Base-by-base conservation (phyloP, 2,329 filamentous ascomycete species). In the Chaetomium globosum region DNA sequence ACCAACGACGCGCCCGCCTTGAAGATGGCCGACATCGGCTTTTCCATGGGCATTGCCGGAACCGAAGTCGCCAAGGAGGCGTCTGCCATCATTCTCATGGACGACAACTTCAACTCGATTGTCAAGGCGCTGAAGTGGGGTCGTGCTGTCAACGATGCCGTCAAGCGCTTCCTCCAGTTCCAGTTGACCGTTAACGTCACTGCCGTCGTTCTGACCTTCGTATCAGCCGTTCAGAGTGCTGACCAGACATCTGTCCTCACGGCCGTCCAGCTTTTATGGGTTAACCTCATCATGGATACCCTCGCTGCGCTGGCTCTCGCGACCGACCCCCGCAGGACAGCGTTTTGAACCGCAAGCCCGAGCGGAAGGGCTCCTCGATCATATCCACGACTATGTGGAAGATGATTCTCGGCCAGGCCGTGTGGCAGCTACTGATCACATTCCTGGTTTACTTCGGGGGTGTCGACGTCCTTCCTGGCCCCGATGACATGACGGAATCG, bases 321-420 rank as follows among this genome's bases (percentile, higher is more conserved):
- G 1, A 97, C 93, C 1, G 93, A 97, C 75, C 91, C 92, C 93
- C 93, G 0, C 90, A 90, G 13, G 88, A 90, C 60, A 90, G 87
- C 70, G 89, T 97, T 30, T 80, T 97, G 59, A 82, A 96, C 71
- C 87, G 93, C 63, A 93, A 92, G 77, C 85, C 85, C 0, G 85
- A 87, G 73, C 81, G 78, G 65, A 84, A 83, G 73, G 82, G 81
- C 28, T 75, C 83, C 4, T 80, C 82, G 51, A 86, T 87, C 67
- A 95, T 98, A 71, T 96, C 93, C 1, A 81, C 89, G 39, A 93
- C 90, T 21, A 98, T 98, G 94, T 96, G 94, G 94, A 98, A 98
- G 83, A 98, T 98, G 94, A 97, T 98, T 68, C 84, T 97, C 53
- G 94, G 93, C 2, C 93, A 98, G 77, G 87, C 93, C 1, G 83